phyloP scores from a whole-genome alignment of 2,329 filamentous ascomycete genomes.

The Lachnum nothofagi region DNA sequence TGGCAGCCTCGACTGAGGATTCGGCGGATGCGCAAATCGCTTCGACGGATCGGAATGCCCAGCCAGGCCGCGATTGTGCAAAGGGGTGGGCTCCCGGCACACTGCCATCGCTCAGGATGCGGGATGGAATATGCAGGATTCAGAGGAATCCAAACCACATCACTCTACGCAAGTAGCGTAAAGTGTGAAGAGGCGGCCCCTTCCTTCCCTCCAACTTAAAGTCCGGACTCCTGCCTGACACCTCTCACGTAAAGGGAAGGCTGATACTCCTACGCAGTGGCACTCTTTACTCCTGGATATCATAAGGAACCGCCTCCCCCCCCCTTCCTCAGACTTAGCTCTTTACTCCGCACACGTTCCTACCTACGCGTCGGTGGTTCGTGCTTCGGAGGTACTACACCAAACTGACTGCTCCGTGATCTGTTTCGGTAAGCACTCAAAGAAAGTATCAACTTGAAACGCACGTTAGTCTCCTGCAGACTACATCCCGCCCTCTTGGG shows the following conservation, averaged over 20 bases:
- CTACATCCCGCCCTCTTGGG: not conserved
- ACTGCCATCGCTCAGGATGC: not conserved
- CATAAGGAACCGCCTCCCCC: not conserved
- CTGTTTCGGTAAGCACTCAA: constrained; percentile 7
- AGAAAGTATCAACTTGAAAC: constrained; percentile 19
- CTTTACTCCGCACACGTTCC: not conserved
- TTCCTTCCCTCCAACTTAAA: not conserved
- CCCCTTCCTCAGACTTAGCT: not conserved
- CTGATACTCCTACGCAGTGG: not conserved
- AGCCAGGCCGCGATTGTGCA: not conserved
- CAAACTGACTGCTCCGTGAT: not conserved
- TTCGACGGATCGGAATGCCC: not conserved
- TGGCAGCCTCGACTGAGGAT: constrained; percentile 2
- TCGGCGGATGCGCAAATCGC: not conserved
- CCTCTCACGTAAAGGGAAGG: constrained; percentile 12
- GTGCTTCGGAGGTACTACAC: not conserved
- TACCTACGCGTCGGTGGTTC: not conserved
- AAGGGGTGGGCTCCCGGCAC: no score
- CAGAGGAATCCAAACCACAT: not conserved
- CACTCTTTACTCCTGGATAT: not conserved
- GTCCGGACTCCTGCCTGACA: constrained; percentile 8
- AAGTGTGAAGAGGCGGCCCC: not conserved
- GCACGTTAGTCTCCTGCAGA: constrained; percentile 1
- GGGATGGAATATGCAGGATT: not conserved
- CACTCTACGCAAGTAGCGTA: not conserved